Evolutionary conservation across 192 early-diverging fungal species (phyloP).

Genomic region (Entophlyctis helioformis): DNA sequence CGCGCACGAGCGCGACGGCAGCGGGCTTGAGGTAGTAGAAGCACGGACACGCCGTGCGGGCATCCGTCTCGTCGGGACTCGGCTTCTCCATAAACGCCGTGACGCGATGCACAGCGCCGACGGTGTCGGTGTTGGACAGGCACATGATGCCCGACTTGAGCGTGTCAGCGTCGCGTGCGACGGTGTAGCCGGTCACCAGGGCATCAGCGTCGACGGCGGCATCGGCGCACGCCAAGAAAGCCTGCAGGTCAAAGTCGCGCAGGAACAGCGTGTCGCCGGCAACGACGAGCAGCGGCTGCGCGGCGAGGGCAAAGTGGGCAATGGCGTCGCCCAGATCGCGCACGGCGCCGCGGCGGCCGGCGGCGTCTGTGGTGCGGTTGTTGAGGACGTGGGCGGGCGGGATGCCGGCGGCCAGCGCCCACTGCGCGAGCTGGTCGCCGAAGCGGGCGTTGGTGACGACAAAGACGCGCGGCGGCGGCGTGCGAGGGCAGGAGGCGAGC

Average conservation of each 20-base stretch:
- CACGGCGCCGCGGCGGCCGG: slow-evolving; percentile 42
- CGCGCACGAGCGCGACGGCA: slow-evolving; percentile 13
- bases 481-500: neutral
- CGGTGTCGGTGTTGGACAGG: too few relatives aligned
- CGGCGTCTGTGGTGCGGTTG: slow-evolving; percentile 35
- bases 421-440: slow-evolving; percentile 25
- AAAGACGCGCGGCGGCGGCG: too few relatives aligned
- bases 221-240: slow-evolving; percentile 11
- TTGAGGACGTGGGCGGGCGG: slow-evolving; percentile 26
- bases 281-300: slow-evolving; percentile 30
- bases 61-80: slow-evolving; percentile 18
- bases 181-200: slow-evolving; percentile 32
- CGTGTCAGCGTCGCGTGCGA: slow-evolving; percentile 36
- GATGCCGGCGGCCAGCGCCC: slow-evolving; percentile 21
- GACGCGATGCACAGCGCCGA: slow-evolving; percentile 11
- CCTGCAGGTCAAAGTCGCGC: slow-evolving; percentile 30
- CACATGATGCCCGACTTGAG: slow-evolving; percentile 44
- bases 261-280: slow-evolving; percentile 52
- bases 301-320: slow-evolving; percentile 18
- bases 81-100: slow-evolving; percentile 46
- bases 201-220: neutral
- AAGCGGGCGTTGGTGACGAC: slow-evolving; percentile 36
- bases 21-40: slow-evolving; percentile 35
- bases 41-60: slow-evolving; percentile 45
- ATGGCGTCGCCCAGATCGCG: slow-evolving; percentile 35